These are phyloP conservation scores for Phytopythium vexans DNA, from an alignment of 352 stramenopile species.

Conservation along the genomic window DNA sequence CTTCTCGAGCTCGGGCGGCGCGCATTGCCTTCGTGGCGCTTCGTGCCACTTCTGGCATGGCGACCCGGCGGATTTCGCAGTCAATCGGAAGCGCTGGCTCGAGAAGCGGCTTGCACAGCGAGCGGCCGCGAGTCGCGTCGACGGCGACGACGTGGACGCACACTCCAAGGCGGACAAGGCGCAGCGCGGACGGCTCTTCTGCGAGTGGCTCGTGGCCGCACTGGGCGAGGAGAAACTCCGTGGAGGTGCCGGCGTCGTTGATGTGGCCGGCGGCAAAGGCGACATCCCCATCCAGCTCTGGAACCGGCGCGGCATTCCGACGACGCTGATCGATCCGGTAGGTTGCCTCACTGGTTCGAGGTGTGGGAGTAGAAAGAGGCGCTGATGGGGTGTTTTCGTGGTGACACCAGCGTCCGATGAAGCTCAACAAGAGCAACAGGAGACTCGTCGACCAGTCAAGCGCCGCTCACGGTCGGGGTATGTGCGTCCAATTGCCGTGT, in stretches of 20 bases:
- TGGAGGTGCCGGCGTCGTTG: slow-evolving; percentile 70
- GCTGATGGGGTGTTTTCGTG: background rate
- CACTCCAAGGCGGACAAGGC: slow-evolving; percentile 71
- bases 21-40: slow-evolving; percentile 62
- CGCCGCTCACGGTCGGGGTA: slow-evolving; percentile 20
- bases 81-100: slow-evolving; percentile 68
- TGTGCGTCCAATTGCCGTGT: slow-evolving; percentile 52
- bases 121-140: slow-evolving; percentile 44
- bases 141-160: slow-evolving; percentile 50
- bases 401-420: slow-evolving; percentile 59
- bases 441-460: slow-evolving; percentile 54
- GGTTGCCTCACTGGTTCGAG: slow-evolving; percentile 1
- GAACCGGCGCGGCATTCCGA: slow-evolving; percentile 70
- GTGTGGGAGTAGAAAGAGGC: background rate
- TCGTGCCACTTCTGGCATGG: slow-evolving; percentile 85
- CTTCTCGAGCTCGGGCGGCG: slow-evolving; percentile 59
- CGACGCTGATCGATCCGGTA: slow-evolving; percentile 86
- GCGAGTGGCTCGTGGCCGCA: slow-evolving; percentile 76
- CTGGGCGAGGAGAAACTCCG: slow-evolving; percentile 41
- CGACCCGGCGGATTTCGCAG: slow-evolving; percentile 46
- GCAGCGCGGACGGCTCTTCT: slow-evolving; percentile 73
- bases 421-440: slow-evolving; percentile 66
- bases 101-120: slow-evolving; percentile 61
- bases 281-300: slow-evolving; percentile 85
- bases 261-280: slow-evolving; percentile 86